These are phyloP conservation scores for Morella rubra DNA, from an alignment of 306 rosid species.

Conservation along the genomic window DNA sequence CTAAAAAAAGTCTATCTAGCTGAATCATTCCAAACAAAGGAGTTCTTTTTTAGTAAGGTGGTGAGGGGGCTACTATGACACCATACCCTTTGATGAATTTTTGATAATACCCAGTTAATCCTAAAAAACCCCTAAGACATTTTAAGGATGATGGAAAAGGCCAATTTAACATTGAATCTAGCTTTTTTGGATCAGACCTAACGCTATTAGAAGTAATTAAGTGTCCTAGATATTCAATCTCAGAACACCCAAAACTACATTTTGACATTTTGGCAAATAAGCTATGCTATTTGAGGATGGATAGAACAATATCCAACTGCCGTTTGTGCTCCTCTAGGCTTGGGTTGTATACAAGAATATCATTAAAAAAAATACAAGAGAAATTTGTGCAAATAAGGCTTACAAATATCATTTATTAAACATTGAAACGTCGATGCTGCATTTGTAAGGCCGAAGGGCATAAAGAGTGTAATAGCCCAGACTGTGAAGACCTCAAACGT, in stretches of 20 bases:
- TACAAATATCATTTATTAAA: no score
- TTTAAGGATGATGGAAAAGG: not conserved
- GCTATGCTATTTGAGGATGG: not conserved
- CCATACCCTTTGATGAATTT: not conserved
- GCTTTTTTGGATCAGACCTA: not conserved
- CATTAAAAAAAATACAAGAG: no score
- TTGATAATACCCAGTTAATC: not conserved
- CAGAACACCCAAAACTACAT: not conserved
- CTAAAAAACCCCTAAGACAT: not conserved
- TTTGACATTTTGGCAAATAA: not conserved
- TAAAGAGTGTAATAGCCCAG: no score
- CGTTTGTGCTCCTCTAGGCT: not conserved
- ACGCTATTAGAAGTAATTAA: not conserved
- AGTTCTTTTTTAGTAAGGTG: not conserved
- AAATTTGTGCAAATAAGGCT: no score
- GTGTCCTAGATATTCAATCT: not conserved
- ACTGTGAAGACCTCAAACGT: no score
- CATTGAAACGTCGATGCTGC: no score
- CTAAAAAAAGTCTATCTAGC: no score
- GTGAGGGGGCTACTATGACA: not conserved
- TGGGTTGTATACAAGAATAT: no score
- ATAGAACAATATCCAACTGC: not conserved
- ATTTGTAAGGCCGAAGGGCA: no score
- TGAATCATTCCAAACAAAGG: no score
- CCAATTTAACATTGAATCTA: not conserved